Percentiles rank a stretch among this genome's conserved stretches.
Conservation (phyloP, 331 rosid species). For the Acacia pycnantha region DNA sequence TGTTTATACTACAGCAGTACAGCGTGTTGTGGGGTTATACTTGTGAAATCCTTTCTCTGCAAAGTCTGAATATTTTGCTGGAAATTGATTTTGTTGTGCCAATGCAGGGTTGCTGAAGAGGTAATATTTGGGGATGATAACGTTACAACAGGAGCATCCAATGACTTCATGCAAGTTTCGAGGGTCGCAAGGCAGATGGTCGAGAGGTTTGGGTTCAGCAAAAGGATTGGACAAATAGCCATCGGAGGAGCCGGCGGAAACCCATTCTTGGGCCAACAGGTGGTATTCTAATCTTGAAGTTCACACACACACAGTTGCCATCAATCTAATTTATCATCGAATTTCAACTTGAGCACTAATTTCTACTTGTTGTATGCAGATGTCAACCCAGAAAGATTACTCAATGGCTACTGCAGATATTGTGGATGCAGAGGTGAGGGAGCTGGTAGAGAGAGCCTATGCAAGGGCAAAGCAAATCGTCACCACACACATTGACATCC, state of each 20-base stretch:
- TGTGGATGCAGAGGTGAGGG: conserved; percentile 91
- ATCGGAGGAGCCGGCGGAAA: conserved; percentile 91
- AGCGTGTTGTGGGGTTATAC: neutral
- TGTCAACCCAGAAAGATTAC: conserved; percentile 92
- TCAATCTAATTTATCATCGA: neutral
- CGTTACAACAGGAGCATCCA: conserved; percentile 98
- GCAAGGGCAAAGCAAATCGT: conserved; percentile 67
- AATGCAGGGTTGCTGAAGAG: conserved; percentile 94
- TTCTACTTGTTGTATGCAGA: conserved; percentile 41
- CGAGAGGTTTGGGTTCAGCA: conserved; percentile 98
- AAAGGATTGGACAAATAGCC: conserved; percentile 91
- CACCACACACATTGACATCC: conserved; percentile 87
- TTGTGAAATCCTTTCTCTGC: neutral
- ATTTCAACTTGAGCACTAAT: neutral
- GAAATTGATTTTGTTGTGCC: conserved; percentile 3
- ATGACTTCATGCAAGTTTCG: conserved; percentile 98
- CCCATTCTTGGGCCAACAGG: conserved; percentile 99
- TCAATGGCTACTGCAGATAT: conserved; percentile 98
- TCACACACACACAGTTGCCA: neutral
- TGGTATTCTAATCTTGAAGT: conserved; percentile 14
- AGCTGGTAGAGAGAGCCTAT: conserved; percentile 88
- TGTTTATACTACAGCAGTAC: neutral
- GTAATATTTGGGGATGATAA: conserved; percentile 89
- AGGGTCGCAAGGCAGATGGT: conserved; percentile 99
- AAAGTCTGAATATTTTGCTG: conserved; percentile 1